Evolutionary conservation across 2,329 filamentous ascomycete species (phyloP), one percentile per base, ranked within the genome.

Genomic region (Pyricularia pennisetigena): DNA sequence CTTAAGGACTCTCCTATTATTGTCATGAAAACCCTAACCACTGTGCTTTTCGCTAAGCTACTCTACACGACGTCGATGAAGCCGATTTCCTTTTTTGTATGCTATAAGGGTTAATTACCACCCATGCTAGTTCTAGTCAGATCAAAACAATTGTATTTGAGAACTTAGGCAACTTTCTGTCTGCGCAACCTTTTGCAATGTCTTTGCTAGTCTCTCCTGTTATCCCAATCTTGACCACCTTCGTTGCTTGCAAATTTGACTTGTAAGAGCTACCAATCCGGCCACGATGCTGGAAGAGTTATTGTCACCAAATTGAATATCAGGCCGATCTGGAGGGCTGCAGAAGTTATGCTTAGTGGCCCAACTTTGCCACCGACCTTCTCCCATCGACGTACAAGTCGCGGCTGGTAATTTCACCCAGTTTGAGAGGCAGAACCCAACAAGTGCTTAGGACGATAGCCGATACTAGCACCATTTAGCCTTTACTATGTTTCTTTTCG

Each of bases 191-290:
- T 2, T 23, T 24, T 63, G 7, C 69, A 70, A 16, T 14, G 3
- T 35, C 6, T 70, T 65, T 68, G 69, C 70, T n/a, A 6, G 41
- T 70, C 70, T 69, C 71, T n/a, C 12, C 8, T 1, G 12, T 28
- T 66, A 59, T 69, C 32, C 12, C 32, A 35, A 69, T 68, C 29
- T 32, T 64, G 41, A 41, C 65, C 63, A 2, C 8, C 67, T 67
- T 49, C 65, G 59, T 67, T 68, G 64, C 65, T 68, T 20, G 12
- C 35, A 14, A 3, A 3, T 41, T 41, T 41, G 35, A 32, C 8
- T 32, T 32, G 4, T 8, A 32, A 32, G 30, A 9, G 30, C 30
- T 32, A 7, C 8, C 8, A 7, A 32, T 32, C 30, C 30, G 8
- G 8, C 9, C 30, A 10, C 10, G 30, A 9, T 32, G n/a, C n/a